phyloP scores from a whole-genome alignment of 345 rosid genomes.

The Rhodamnia rubescens region DNA sequence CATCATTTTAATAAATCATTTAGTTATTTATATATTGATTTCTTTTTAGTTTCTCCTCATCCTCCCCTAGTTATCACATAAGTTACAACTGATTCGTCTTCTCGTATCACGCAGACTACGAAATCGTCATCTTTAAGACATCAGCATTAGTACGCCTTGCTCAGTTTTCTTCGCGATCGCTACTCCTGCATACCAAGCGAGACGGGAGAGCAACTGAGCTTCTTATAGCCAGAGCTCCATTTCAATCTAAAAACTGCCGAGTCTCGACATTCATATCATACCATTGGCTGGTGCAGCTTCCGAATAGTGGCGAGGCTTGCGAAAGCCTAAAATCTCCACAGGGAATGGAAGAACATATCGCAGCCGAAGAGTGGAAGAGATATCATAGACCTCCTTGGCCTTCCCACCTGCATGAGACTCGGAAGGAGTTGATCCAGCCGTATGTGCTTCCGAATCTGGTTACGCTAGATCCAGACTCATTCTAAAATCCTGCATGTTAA shows the following conservation, averaged over 20 bases:
- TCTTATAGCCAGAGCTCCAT: not conserved
- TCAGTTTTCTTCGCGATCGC: too few relatives aligned
- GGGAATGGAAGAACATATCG: not conserved
- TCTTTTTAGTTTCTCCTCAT: too few relatives aligned
- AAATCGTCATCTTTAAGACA: too few relatives aligned
- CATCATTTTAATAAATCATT: not conserved
- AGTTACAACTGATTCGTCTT: too few relatives aligned
- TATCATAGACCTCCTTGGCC: not conserved
- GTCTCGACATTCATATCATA: not conserved
- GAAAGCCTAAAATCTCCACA: not conserved
- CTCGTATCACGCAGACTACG: too few relatives aligned
- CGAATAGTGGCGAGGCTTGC: accelerated
- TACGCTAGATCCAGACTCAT: not conserved
- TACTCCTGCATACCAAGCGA: not conserved
- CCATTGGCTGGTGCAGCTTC: not conserved
- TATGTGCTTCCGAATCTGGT: not conserved
- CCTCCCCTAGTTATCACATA: too few relatives aligned
- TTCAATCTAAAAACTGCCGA: not conserved
- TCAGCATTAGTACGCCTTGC: too few relatives aligned
- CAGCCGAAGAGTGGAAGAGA: not conserved
- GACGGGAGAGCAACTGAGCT: not conserved
- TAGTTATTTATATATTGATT: not conserved
- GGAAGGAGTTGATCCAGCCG: not conserved
- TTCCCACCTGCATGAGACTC: not conserved
- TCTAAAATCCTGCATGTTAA: not conserved